Conservation (phyloP, 805 yeast genomes). For the Dipodascus albidus region DNA sequence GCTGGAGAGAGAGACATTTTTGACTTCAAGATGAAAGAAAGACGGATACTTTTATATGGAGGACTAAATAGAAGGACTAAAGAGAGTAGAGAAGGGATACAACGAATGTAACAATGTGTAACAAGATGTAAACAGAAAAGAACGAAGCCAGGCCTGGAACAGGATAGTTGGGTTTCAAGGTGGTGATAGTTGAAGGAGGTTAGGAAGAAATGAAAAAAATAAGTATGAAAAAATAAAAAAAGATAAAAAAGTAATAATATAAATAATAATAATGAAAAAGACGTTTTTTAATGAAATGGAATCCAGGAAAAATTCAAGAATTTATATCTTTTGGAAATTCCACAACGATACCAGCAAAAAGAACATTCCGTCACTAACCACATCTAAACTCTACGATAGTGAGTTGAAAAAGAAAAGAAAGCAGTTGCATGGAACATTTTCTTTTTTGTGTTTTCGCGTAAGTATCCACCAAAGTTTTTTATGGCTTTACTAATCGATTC, state of each 20-base stretch:
- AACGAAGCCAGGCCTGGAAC: neutral
- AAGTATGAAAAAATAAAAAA: no score
- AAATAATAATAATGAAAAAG: neutral
- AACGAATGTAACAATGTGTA: neutral
- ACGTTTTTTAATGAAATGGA: neutral
- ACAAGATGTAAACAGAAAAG: neutral
- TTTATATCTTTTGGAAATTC: neutral
- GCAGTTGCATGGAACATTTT: no score
- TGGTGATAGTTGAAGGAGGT: neutral
- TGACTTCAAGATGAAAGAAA: neutral
- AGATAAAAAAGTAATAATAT: neutral
- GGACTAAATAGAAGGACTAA: neutral
- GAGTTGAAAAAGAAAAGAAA: neutral
- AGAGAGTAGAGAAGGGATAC: neutral
- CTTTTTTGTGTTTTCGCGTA: neutral
- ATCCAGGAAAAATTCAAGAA: no score
- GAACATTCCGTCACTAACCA: no score
- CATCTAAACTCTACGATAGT: no score
- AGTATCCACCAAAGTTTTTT: neutral
- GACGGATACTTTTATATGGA: neutral
- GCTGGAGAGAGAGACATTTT: constrained; percentile 1
- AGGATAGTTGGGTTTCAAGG: neutral
- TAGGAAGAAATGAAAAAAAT: neutral
- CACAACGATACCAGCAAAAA: no score
- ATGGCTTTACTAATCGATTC: no score